These are phyloP conservation scores for Hypoxylon subgilvum DNA, from an alignment of 495 filamentous ascomycete genomes.

Conservation along the genomic window DNA sequence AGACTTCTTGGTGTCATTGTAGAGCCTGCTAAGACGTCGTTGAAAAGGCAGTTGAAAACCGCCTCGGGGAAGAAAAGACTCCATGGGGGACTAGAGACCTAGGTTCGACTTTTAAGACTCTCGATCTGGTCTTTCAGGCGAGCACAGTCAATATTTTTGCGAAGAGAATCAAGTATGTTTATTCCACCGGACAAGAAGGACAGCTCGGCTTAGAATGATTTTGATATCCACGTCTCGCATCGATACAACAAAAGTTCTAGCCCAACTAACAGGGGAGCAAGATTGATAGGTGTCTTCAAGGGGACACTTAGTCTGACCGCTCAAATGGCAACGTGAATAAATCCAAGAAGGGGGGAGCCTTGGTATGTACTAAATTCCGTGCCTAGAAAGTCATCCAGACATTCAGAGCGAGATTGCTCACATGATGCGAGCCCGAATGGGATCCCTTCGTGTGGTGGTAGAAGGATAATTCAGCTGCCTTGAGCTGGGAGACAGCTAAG, in stretches of 20 bases:
- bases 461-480: slow-evolving; percentile 32
- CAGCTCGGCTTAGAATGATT: no score
- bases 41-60: slow-evolving; percentile 60
- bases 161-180: no score
- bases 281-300: not conserved
- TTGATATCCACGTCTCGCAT: slow-evolving; percentile 1
- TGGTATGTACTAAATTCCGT: not conserved
- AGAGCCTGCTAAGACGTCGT: slow-evolving; percentile 83
- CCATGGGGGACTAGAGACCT: slow-evolving; percentile 44
- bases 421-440: not conserved
- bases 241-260: not conserved
- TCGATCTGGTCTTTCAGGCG: not conserved
- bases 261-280: no score
- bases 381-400: slow-evolving; percentile 5
- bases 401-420: slow-evolving; percentile 6
- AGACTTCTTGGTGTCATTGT: slow-evolving; percentile 89
- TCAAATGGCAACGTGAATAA: slow-evolving; percentile 1
- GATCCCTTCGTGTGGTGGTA: slow-evolving; percentile 1
- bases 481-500: slow-evolving; percentile 5
- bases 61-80: slow-evolving; percentile 53
- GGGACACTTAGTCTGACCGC: not conserved
- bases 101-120: not conserved
- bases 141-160: not conserved
- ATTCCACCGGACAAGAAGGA: no score
- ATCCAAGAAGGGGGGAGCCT: not conserved